Percentiles rank a stretch among this genome's conserved stretches.
phyloP scores from a whole-genome alignment of 1,284 basidiomycete genomes.

The Fomitopsis pinicola region DNA sequence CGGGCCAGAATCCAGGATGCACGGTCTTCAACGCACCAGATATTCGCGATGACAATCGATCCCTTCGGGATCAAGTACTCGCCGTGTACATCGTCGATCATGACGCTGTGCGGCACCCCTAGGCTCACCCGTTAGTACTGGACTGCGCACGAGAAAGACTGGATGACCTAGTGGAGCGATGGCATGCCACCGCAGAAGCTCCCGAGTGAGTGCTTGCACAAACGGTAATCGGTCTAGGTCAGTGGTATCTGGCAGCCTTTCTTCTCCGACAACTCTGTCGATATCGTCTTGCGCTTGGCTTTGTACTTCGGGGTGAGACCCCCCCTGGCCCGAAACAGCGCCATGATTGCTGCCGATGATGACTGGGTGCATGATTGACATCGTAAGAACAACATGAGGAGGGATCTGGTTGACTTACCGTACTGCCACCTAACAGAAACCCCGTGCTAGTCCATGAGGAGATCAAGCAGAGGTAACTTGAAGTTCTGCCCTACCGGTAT shows the following conservation, averaged over 20 bases:
- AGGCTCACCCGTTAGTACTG: not conserved
- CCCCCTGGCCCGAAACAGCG: conserved; percentile 29
- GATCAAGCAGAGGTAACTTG: not conserved
- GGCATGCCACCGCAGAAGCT: conserved; percentile 28
- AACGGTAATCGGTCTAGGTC: conserved; percentile 29
- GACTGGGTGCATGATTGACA: conserved; percentile 15
- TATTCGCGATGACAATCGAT: conserved; percentile 21
- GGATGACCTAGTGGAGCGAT: conserved; percentile 21
- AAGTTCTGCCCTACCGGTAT: conserved; percentile 14
- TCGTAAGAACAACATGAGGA: not conserved
- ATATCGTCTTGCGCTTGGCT: conserved; percentile 28
- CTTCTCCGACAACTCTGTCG: conserved; percentile 24
- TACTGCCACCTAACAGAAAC: conserved; percentile 20
- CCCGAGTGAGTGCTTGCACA: conserved; percentile 25
- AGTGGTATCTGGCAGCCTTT: conserved; percentile 25
- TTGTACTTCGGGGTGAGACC: conserved; percentile 27
- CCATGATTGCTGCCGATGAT: conserved; percentile 19
- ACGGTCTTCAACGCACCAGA: conserved; percentile 14
- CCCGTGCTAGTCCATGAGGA: not conserved
- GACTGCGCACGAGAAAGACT: too few relatives aligned
- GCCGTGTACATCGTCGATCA: conserved; percentile 23
- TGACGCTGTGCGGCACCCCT: conserved; percentile 24
- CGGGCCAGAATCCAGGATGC: too few relatives aligned
- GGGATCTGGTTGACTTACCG: conserved; percentile 12
- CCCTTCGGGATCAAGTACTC: conserved; percentile 26